Evolutionary conservation across 1,284 basidiomycete genomes (phyloP), one percentile per base, ranked within the genome.

Genomic region (Gymnopus androsaceus): DNA sequence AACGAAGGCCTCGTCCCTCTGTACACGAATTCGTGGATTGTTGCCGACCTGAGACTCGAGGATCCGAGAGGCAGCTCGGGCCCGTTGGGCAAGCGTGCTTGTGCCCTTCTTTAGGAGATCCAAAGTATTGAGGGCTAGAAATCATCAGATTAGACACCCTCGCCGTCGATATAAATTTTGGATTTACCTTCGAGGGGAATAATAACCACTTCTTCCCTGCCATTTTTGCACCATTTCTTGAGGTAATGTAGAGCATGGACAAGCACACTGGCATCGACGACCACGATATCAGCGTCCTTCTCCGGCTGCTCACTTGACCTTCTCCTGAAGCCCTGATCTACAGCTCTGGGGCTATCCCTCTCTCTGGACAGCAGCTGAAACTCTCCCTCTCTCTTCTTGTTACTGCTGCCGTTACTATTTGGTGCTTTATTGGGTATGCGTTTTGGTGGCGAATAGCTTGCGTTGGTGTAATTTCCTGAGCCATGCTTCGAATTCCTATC

Each of bases 71-170:
- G 91, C 91, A 0, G 87, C 82, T 36, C 91, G 85, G 3, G 94
- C 94, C 14, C 88, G 86, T 63, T 90, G 84, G 0, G 93, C 92
- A 19, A 93, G 80, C 0, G 82, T 73, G 31, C 80, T 87, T 0
- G 85, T 85, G 1, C 94, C 94, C 69, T 95, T 96, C 79, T 97
- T 97, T 63, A 96, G 83, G 4, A 95, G 76, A 69, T 97, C 94
- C n/a, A 97, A 82, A 0, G 94, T 96, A 66, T 93, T 94, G 30
- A 96, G 80, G 4, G 90, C 94, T 94, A 19, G 19, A 19, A 44
- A 12, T 2, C 12, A 21, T 30, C 30, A 54, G 31, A 52, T 44
- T 14, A 51, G 28, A 50, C 53, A 19, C 55, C 59, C 47, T 48
- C 49, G 12, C 57, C 8, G 42, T 8, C 33, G 7, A 49, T 30